Conservation (phyloP, 164 flowering plant genomes). For the Sedum album region DNA sequence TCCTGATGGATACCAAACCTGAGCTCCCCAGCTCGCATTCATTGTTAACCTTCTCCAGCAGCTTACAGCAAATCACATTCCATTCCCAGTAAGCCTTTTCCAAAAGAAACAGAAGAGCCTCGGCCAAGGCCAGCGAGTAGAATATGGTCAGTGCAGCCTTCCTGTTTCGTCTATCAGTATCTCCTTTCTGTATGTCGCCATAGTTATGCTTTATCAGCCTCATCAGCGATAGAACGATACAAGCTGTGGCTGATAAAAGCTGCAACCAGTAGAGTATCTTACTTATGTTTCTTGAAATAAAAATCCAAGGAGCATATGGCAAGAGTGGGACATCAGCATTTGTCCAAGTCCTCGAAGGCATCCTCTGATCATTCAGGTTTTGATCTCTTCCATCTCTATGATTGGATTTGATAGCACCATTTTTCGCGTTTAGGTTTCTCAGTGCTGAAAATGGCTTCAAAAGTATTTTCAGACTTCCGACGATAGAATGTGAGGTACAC, state of each 20-base stretch:
- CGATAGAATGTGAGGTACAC: slow-evolving; percentile 33
- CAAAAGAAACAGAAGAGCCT: slow-evolving; percentile 65
- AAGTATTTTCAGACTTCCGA: slow-evolving; percentile 19
- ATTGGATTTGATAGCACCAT: slow-evolving; percentile 20
- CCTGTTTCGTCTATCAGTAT: slow-evolving; percentile 60
- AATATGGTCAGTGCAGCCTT: slow-evolving; percentile 67
- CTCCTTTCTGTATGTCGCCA: slow-evolving; percentile 57
- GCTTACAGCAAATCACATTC: slow-evolving; percentile 40
- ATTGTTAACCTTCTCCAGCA: slow-evolving; percentile 55
- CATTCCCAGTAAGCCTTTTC: slow-evolving; percentile 93
- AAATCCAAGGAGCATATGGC: slow-evolving; percentile 68
- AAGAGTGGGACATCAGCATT: slow-evolving; percentile 80
- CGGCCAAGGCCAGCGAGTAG: slow-evolving; percentile 76
- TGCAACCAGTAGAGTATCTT: slow-evolving; percentile 86
- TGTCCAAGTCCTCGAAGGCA: slow-evolving; percentile 51
- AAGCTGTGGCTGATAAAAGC: slow-evolving; percentile 64
- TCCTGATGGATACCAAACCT: slow-evolving; percentile 50
- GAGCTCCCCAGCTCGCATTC: slow-evolving; percentile 56
- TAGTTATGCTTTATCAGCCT: slow-evolving; percentile 59
- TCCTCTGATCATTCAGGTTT: slow-evolving; percentile 13
- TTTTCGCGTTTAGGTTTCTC: slow-evolving; percentile 15
- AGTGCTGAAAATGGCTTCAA: slow-evolving; percentile 16
- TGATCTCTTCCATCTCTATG: slow-evolving; percentile 2
- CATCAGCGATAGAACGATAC: slow-evolving; percentile 58
- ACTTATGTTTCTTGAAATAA: slow-evolving; percentile 62